Evolutionary conservation across 2,329 filamentous ascomycete genomes (phyloP), one percentile per base, ranked within the genome.

Genomic region (Nannizzia gypsea): DNA sequence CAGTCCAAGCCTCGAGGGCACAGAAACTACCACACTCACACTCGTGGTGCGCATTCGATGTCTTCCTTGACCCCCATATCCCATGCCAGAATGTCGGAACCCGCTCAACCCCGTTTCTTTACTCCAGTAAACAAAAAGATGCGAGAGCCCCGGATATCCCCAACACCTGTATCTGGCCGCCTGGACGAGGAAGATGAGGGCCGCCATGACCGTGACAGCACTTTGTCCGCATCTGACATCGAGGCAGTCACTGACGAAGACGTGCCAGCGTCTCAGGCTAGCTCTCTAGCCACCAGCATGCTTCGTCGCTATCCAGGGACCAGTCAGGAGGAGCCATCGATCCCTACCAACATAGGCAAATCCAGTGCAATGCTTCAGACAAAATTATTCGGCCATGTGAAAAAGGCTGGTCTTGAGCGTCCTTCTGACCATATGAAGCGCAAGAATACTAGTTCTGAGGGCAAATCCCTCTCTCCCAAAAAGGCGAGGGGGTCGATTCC

Each of bases 141-240:
- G 82, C 5, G 81, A 81, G 67, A 82, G 77, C 63, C 26, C 11
- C 52, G 60, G 28, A 52, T 54, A 13, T 13, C 75, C 75, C 2
- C 77, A 79, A 20, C 76, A 78, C 46, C 67, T 69, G 22, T 62
- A 58, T 61, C 65, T 67, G 57, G 69, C 66, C 65, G 62, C 60
- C 42, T 66, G 63, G 22, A 63, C 63, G 68, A 67, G 13, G 64
- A 65, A 9, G 75, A 77, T 20, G 76, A 76, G 56, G 79, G 82
- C 40, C 82, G 83, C 58, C 84, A 85, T 72, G 90, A 89, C 71
- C 84, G 89, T 62, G 90, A 95, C 71, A 92, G 88, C 74, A 95
- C 89, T 1, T 90, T 93, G 56, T 93, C 89, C 0, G 86, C 83
- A 20, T 81, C 80, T 1, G 81, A 83, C 48, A 69, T 71, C 6